Conservation (phyloP, 805 yeast species). For the Candida suzukii region DNA sequence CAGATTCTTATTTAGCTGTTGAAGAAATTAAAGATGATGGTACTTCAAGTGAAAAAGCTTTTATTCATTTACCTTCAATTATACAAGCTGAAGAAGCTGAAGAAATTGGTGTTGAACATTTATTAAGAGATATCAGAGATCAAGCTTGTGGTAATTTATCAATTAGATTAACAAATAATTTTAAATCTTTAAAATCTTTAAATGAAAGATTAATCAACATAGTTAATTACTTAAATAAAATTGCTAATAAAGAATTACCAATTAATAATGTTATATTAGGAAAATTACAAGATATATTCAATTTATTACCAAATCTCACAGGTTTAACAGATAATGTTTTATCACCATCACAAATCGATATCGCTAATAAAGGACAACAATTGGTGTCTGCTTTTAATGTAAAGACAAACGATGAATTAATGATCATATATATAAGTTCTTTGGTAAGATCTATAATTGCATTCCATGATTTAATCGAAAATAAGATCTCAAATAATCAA, state of each 20-base stretch:
- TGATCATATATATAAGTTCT: slow-evolving; percentile 86
- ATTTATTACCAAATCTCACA: slow-evolving; percentile 72
- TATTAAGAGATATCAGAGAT: slow-evolving; percentile 88
- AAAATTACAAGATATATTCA: slow-evolving; percentile 90
- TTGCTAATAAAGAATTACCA: slow-evolving; percentile 66
- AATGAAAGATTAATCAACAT: slow-evolving; percentile 75
- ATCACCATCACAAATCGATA: slow-evolving; percentile 6
- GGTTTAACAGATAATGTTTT: slow-evolving; percentile 28
- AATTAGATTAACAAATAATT: slow-evolving; percentile 79
- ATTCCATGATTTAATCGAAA: slow-evolving; percentile 93
- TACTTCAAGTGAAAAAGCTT: slow-evolving; percentile 84
- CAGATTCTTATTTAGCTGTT: slow-evolving; percentile 88
- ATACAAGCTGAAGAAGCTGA: slow-evolving; percentile 99
- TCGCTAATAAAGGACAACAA: slow-evolving; percentile 11
- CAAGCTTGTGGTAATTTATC: slow-evolving; percentile 94
- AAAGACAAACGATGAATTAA: slow-evolving; percentile 92
- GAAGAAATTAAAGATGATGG: slow-evolving; percentile 98
- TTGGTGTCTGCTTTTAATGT: slow-evolving; percentile 76
- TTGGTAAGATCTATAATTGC: slow-evolving; percentile 92
- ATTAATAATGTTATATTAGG: slow-evolving; percentile 87
- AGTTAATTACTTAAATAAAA: slow-evolving; percentile 68
- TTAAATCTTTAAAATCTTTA: slow-evolving; percentile 81
- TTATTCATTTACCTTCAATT: slow-evolving; percentile 84
- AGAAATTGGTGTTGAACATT: slow-evolving; percentile 97
- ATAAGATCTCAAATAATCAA: slow-evolving; percentile 79